These are phyloP conservation scores for Hanseniaspora guilliermondii DNA, from an alignment of 805 yeast genomes.

Conservation along the genomic window DNA sequence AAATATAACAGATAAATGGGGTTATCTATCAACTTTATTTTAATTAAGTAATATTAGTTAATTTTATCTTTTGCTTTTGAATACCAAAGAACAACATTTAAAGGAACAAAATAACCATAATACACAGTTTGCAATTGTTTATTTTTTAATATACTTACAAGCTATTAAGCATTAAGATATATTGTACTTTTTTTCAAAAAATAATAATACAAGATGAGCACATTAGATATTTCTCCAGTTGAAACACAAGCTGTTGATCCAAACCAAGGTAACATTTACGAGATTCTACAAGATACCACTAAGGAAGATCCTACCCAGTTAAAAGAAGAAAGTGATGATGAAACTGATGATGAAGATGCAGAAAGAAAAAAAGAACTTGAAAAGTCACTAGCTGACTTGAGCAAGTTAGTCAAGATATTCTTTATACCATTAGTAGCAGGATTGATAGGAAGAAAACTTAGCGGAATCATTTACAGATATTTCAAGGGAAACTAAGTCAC, in stretches of 20 bases:
- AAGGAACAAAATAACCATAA: no score
- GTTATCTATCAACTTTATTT: no score
- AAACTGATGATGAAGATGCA: not conserved
- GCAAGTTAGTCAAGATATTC: not conserved
- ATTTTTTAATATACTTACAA: no score
- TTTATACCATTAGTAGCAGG: slow-evolving; percentile 8
- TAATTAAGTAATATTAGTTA: no score
- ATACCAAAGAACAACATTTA: no score
- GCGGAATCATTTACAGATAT: slow-evolving; percentile 3
- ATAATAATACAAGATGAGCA: not conserved
- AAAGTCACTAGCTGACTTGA: not conserved
- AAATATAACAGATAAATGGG: no score
- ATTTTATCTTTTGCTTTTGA: no score
- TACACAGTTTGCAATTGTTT: no score
- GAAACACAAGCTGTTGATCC: not conserved
- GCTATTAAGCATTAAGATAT: no score
- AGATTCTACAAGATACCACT: not conserved
- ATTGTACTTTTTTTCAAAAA: not conserved
- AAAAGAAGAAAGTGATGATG: not conserved
- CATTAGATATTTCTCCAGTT: not conserved
- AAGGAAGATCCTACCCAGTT: not conserved
- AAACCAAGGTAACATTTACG: not conserved
- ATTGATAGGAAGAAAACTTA: slow-evolving; percentile 1
- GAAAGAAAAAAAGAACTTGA: slow-evolving; percentile 5
- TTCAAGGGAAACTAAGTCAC: not conserved